These are phyloP conservation scores for Kazachstania taianensis DNA, from an alignment of 805 yeast species.

Conservation along the genomic window DNA sequence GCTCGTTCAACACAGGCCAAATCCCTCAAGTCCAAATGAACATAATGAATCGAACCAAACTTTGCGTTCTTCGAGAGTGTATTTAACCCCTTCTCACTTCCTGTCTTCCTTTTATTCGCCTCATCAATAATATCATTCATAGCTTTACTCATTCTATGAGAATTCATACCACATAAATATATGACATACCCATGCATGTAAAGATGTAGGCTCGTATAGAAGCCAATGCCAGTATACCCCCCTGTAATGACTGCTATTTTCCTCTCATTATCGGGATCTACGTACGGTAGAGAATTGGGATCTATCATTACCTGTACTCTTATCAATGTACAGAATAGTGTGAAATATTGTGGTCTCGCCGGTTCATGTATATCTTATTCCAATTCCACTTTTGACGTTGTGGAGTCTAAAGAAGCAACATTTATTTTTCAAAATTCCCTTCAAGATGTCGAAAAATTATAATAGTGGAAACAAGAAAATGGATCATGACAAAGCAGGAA, in stretches of 20 bases:
- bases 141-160: conserved; percentile 44
- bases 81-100: conserved; percentile 6
- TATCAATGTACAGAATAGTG: too few species aligned
- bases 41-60: conserved; percentile 42
- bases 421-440: too few species aligned
- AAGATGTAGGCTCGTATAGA: conserved; percentile 61
- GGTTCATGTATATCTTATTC: too few species aligned
- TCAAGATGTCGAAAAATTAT: too few species aligned
- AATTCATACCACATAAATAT: conserved; percentile 64
- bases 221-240: conserved; percentile 76
- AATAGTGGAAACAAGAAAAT: too few species aligned
- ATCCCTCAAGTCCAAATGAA: conserved; percentile 48
- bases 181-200: conserved; percentile 71
- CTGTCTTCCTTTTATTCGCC: conserved; percentile 32
- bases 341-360: too few species aligned
- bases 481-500: too few species aligned
- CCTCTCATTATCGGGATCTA: conserved; percentile 43
- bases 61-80: conserved; percentile 3
- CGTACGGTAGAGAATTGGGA: conserved; percentile 50
- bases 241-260: conserved; percentile 70
- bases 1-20: conserved; percentile 40
- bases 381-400: too few species aligned
- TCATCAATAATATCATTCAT: conserved; percentile 45
- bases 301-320: conserved; percentile 23
- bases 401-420: too few species aligned